These are phyloP conservation scores for Amniculicola lignicola DNA, from an alignment of 495 filamentous ascomycete genomes.

Conservation along the genomic window DNA sequence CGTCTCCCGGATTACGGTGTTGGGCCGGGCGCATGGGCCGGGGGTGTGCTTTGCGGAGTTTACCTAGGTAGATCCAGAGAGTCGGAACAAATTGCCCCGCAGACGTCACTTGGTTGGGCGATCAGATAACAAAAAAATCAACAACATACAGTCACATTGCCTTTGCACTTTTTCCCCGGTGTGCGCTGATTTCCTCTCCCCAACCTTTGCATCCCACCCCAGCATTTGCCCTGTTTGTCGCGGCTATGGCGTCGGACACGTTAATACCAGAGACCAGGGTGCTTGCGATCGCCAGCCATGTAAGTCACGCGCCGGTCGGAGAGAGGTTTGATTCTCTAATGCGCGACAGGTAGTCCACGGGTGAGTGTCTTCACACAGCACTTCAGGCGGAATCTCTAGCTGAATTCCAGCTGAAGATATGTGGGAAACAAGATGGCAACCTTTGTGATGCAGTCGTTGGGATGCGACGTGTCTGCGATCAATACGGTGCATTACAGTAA, in stretches of 20 bases:
- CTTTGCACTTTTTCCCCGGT: background rate
- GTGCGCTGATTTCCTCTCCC: background rate
- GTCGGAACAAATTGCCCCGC: conserved; percentile 6
- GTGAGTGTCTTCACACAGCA: conserved; percentile 51
- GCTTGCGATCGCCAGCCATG: conserved; percentile 95
- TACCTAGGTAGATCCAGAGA: too few relatives aligned
- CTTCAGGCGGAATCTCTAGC: conserved; percentile 15
- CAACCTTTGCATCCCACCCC: background rate
- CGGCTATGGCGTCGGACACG: conserved; percentile 36
- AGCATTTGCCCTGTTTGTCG: conserved; percentile 11
- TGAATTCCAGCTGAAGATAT: conserved; percentile 58
- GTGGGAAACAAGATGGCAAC: conserved; percentile 95
- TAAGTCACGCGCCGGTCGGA: conserved; percentile 50
- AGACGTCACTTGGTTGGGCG: conserved; percentile 13
- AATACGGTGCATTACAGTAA: conserved; percentile 95
- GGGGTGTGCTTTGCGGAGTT: background rate
- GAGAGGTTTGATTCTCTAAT: conserved; percentile 14
- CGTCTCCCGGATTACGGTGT: conserved; percentile 14
- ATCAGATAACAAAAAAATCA: conserved; percentile 27
- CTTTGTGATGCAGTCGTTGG: conserved; percentile 86
- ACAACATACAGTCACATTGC: conserved; percentile 10
- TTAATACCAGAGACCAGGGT: conserved; percentile 78
- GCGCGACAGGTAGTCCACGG: conserved; percentile 42
- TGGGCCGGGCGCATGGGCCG: background rate
- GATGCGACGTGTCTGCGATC: conserved; percentile 86